These are phyloP conservation scores for sorghum (Sorghum bicolor) DNA, from an alignment of 176 grass and related monocot species.

Conservation along the genomic window Sorghum_bicolor_NCBIv3 NC_012870.2:20165001-20165500, in stretches of 20 bases:
- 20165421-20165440: slow-evolving; percentile 97
- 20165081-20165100: neutral
- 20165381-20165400: neutral
- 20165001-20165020: neutral
- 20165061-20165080: neutral
- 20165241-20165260: neutral
- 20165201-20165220: neutral
- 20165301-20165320: neutral
- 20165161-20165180: neutral
- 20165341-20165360: neutral
- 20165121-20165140: neutral
- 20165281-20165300: neutral
- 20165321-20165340: neutral
- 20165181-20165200: neutral
- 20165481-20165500: slow-evolving; percentile 59
- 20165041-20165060: neutral
- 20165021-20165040: neutral
- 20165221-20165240: neutral
- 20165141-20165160: neutral
- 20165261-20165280: neutral
- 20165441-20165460: slow-evolving; percentile 88
- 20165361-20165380: neutral
- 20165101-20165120: neutral
- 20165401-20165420: neutral
- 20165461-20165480: slow-evolving; percentile 92